Percentiles rank a stretch among this genome's conserved stretches.
Evolutionary conservation across 2,329 filamentous ascomycete genomes (phyloP).

Genomic region (Phialemonium atrogriseum): DNA sequence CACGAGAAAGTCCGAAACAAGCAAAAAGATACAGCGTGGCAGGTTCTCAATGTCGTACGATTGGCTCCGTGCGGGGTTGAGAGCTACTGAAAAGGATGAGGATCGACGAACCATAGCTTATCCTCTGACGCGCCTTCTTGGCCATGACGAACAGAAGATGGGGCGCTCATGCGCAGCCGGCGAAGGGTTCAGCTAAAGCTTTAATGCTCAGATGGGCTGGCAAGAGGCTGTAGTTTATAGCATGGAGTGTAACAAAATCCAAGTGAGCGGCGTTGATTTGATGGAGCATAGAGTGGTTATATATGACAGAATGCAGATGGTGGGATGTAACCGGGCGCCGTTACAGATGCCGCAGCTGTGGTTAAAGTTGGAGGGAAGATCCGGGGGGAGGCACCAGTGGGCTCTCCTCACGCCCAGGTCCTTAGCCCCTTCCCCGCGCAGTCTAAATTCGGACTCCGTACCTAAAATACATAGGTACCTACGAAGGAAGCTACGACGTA

Average conservation of each 20-base stretch:
- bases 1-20: conserved; percentile 1
- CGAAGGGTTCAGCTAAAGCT: conserved; percentile 2
- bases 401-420: no score
- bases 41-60: conserved; percentile 2
- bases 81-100: conserved; percentile 9
- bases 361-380: no score
- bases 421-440: no score
- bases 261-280: not conserved
- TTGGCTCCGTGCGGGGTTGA: conserved; percentile 16
- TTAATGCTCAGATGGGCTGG: no score
- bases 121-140: conserved; percentile 57
- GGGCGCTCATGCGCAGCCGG: conserved; percentile 10
- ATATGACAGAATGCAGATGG: not conserved
- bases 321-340: not conserved
- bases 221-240: not conserved
- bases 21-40: not conserved
- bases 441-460: no score
- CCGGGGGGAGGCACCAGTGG: no score
- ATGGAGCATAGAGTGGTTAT: not conserved
- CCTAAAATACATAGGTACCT: no score
- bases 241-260: not conserved
- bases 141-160: conserved; percentile 37
- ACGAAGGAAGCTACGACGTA: no score
- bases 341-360: no score
- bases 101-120: conserved; percentile 56